Evolutionary conservation across 495 filamentous ascomycete species (phyloP), one percentile per base, ranked within the genome.

Genomic region (Neurospora sp.): DNA sequence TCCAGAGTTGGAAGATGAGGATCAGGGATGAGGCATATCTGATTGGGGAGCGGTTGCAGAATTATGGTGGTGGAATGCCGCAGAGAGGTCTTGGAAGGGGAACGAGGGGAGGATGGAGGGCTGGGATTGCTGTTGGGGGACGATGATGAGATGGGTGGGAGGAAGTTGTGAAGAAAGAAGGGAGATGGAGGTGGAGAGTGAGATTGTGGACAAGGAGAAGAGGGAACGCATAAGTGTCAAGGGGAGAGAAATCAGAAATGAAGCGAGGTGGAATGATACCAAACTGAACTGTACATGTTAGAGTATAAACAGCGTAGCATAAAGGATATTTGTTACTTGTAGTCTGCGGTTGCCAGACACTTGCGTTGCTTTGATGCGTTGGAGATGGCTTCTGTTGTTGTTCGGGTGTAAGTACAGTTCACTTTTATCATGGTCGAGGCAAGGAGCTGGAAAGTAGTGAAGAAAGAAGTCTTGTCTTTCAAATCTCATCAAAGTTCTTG

Each of bases 1-100:
- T 95, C 73, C 86, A 88, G 35, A 84, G 87, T 53, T 99, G 96
- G 96, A 89, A 92, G 78, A 86, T 89, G 77, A 89, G 89, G 75
- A 94, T 99, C 69, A 83, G 91, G 40, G 96, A 99, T 78, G 96
- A 99, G 81, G 95, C 97, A 8, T 99, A 98, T 77, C 83, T 98
- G 74, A 96, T 98, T 77, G 96, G 96, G 3, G 94, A 98, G 83
- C 84, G 94, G 40, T 82, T 99, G 74, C 95, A 98, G 79, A 98
- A 98, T 79, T 96, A 96, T 82, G 92, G 93, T 3, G 93, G 90
- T 73, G 81, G 72, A 73, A 65, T 37, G 53, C 53, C 53, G 53
- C 53, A 65, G 6, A 65, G 53, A 14, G 53, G 53, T 3, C 2
- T 65, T 35, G 27, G 53, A 18, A 31, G 27, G 6, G 70, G 73